Percentiles rank a stretch among this genome's conserved stretches.
These are phyloP conservation scores for Mycena olivaceomarginata DNA, from an alignment of 768 basidiomycete species.

Conservation along the genomic window DNA sequence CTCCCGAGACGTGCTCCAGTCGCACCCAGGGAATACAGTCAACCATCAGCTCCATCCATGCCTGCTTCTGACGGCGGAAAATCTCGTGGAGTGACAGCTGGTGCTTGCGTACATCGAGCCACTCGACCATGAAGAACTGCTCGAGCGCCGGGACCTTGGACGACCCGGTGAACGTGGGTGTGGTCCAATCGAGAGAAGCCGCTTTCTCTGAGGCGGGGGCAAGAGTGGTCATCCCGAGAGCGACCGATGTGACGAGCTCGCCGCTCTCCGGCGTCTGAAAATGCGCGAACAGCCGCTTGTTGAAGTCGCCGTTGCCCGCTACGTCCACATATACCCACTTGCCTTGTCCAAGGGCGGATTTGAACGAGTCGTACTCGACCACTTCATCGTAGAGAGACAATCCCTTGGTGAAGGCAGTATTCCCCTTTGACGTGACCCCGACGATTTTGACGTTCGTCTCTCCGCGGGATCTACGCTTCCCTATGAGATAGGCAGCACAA, in stretches of 20 bases:
- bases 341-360: constrained; percentile 51
- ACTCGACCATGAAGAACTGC: constrained; percentile 82
- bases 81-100: constrained; percentile 70
- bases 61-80: constrained; percentile 67
- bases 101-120: constrained; percentile 73
- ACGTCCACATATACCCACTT: constrained; percentile 80
- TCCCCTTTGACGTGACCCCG: constrained; percentile 77
- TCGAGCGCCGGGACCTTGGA: constrained; percentile 56
- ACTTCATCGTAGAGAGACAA: constrained; percentile 77
- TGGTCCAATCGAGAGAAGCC: constrained; percentile 59
- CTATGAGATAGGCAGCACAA: constrained; percentile 77
- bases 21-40: constrained; percentile 75
- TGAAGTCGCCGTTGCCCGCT: constrained; percentile 74
- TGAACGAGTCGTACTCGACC: constrained; percentile 71
- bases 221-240: constrained; percentile 75
- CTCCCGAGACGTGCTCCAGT: constrained; percentile 69
- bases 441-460: constrained; percentile 63
- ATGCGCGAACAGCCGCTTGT: constrained; percentile 63
- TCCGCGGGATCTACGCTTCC: constrained; percentile 62
- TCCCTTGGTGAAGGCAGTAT: constrained; percentile 71
- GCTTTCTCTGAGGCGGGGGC: constrained; percentile 64
- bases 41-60: constrained; percentile 77
- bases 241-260: constrained; percentile 62
- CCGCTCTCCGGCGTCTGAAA: constrained; percentile 61
- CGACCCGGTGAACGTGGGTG: constrained; percentile 56